Conservation (phyloP, 331 rosid species). For the Rosa hybrid region DNA sequence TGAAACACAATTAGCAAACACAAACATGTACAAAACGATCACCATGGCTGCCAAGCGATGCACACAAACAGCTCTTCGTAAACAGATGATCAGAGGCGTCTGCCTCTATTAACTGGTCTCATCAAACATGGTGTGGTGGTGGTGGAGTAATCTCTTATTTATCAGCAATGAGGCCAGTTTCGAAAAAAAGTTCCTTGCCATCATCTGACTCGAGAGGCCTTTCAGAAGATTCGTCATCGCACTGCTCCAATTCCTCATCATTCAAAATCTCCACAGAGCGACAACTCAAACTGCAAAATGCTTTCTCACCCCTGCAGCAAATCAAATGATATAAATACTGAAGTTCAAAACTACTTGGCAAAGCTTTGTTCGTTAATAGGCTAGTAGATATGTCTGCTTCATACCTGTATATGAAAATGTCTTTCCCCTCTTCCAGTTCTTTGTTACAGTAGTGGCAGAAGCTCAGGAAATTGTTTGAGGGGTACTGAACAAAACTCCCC, state of each 20-base stretch:
- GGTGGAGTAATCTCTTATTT: slow-evolving; percentile 36
- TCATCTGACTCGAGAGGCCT: slow-evolving; percentile 35
- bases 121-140: slow-evolving; percentile 30
- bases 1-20: slow-evolving; percentile 46
- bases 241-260: slow-evolving; percentile 66
- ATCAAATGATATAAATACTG: slow-evolving; percentile 14
- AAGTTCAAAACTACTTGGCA: background rate
- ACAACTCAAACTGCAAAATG: slow-evolving; percentile 84
- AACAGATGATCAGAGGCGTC: slow-evolving; percentile 69
- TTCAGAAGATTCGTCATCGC: slow-evolving; percentile 30
- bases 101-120: slow-evolving; percentile 17
- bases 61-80: slow-evolving; percentile 66
- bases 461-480: slow-evolving; percentile 61
- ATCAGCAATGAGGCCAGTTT: slow-evolving; percentile 44
- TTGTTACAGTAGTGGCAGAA: slow-evolving; percentile 73
- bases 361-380: background rate
- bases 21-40: slow-evolving; percentile 90
- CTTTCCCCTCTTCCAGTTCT: slow-evolving; percentile 76
- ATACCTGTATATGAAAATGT: slow-evolving; percentile 87
- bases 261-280: slow-evolving; percentile 70
- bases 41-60: slow-evolving; percentile 87
- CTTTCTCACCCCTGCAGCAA: slow-evolving; percentile 77
- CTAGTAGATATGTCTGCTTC: slow-evolving; percentile 16
- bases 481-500: slow-evolving; percentile 40
- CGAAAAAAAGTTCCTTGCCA: slow-evolving; percentile 45